Base-by-base conservation (phyloP, 2,329 filamentous ascomycete genomes). In the Cladosporium phlei region DNA sequence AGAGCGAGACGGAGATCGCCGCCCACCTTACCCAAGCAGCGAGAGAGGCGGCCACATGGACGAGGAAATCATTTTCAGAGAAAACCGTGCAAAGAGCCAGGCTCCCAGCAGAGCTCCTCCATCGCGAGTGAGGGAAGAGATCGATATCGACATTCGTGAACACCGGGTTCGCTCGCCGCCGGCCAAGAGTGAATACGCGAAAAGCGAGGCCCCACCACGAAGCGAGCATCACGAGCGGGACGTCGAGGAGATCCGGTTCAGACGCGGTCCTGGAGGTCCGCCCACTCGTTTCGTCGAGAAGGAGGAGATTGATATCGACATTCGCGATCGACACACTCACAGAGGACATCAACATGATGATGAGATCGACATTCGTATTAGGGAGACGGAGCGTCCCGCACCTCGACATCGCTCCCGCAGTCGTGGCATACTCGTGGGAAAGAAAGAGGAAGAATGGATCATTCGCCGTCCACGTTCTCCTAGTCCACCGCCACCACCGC, bases 291-390 rank as follows among this genome's bases (percentile, higher is more conserved):
- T 40, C 19, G 50, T 54, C 3, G 58, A 60, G 39, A 54, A 51
- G 50, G 58, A 60, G 46, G 54, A 55, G 51, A 53, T 54, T 22
- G 68, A 69, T 27, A 59, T 60, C 25, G 54, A 56, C 28, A 59
- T 61, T 29, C 49, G 52, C 17, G 35, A 39, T 8, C 57, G 56
- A 59, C n/a, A n/a, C n/a, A n/a, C n/a, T n/a, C n/a, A n/a, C n/a
- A n/a, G 56, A 28, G 16, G 37, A 20, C 42, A 20, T 52, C 49
- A 45, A 55, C n/a, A n/a, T n/a, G 9, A 85, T 86, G 3, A 91
- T 74, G 59, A 89, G 86, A 56, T 91, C 86, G 67, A 90, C 81
- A 62, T 91, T 86, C 56, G 90, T 88, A 60, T 91, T 86, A 59
- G 55, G 21, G 47, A 45, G 4, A 48, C 47, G 28, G 48, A 42